Base-by-base conservation (phyloP, 192 early-diverging fungal species). In the Coemansia sp. region DNA sequence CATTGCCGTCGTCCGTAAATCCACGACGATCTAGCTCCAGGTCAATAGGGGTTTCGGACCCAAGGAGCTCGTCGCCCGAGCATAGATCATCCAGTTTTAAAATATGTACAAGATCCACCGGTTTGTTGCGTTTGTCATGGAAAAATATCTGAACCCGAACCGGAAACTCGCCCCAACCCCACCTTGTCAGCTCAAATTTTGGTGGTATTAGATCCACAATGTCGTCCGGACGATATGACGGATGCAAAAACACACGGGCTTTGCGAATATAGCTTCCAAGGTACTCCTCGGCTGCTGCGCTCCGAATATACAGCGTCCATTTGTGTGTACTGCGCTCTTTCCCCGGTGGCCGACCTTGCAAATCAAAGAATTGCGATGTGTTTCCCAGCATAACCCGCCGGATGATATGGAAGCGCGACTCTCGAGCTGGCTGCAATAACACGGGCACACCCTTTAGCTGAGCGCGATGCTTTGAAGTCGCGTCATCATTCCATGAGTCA, bases 141-240 rank as follows among this genome's bases (percentile, higher is more conserved):
- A 97, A 95, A 62, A 85, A 88, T 15, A 97, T 47, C 56, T 92
- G 87, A 14, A 94, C 71, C 24, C 90, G 85, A 48, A 96, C 81
- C 17, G 93, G 92, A 53, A 93, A 95, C 73, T 97, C 95, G 31
- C 95, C 95, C 93, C 94, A 97, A 0, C 94, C 95, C 65, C 86
- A 88, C n/a, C 93, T 85, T 14, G 89, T 92, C 56, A 97, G 66
- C 59, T 89, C 87, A 68, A 96, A 93, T 2, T 87, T 91, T 0
- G 93, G 84, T 37, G 85, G 83, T 0, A 70, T 69, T 9, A 96
- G 82, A 42, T 95, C 94, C 5, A 95, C 85, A n/a, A 95, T 85
- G 70, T 96, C 88, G 54, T 91, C 83, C 0, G 95, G 95, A 37
- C 84, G 85, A 66, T 95, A 97, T 58, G 89, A 90, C 59, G 90